Conservation (phyloP, 2,329 filamentous ascomycete species). For the Pseudogymnoascus sp. region DNA sequence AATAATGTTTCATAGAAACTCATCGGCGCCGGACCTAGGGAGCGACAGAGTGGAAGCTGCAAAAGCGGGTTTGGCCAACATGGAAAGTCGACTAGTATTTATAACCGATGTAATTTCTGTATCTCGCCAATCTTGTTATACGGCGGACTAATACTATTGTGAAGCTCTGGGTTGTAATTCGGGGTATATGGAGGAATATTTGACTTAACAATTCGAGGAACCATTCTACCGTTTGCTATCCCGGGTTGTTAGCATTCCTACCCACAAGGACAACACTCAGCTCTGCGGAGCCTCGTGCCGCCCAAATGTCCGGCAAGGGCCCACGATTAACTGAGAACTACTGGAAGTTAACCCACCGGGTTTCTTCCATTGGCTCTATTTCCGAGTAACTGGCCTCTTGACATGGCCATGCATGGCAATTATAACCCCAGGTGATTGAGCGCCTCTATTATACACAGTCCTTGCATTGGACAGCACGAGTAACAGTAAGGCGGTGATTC, state of each 20-base stretch:
- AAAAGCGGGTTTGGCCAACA: background rate
- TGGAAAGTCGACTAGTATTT: background rate
- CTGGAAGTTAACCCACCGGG: background rate
- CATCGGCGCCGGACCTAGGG: background rate
- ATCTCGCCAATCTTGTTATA: background rate
- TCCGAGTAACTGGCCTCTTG: background rate
- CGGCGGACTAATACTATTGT: background rate
- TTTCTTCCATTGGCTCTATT: background rate
- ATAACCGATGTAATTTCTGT: no score
- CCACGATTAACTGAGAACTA: background rate
- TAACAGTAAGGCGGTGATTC: background rate
- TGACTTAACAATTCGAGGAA: background rate
- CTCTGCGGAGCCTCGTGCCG: background rate
- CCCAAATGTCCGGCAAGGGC: background rate
- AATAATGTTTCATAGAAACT: background rate
- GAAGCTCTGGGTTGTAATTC: background rate
- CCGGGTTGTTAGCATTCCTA: background rate
- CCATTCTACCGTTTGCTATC: background rate
- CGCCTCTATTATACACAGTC: background rate
- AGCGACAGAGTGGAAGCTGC: background rate
- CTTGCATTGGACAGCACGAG: background rate
- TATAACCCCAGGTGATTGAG: background rate
- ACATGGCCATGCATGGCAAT: background rate
- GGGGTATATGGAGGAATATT: background rate
- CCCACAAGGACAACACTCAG: no score